Conservation (phyloP, 1,284 basidiomycete genomes). For the Cutaneotrichosporon curvatum region DNA sequence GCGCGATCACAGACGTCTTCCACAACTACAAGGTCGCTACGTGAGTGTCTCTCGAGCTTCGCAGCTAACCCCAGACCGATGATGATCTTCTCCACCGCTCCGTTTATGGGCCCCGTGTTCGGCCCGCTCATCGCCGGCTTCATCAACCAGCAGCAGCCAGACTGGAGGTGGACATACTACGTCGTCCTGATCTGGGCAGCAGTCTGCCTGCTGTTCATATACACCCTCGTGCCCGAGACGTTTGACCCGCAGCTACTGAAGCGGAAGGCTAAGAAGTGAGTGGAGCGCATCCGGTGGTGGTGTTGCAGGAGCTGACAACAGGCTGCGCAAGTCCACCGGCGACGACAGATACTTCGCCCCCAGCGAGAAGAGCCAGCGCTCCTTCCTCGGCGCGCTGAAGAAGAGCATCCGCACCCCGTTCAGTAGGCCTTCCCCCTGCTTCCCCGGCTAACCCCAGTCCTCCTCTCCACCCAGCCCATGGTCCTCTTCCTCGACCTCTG, state of each 20-base stretch:
- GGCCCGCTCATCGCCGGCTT: slow-evolving; percentile 52
- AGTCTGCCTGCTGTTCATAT: slow-evolving; percentile 38
- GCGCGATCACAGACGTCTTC: slow-evolving; percentile 70
- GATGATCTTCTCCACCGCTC: slow-evolving; percentile 63
- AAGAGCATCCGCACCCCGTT: slow-evolving; percentile 63
- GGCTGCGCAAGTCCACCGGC: slow-evolving; percentile 51
- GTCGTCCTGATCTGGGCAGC: slow-evolving; percentile 54
- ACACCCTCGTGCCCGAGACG: slow-evolving; percentile 65
- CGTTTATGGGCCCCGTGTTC: slow-evolving; percentile 66
- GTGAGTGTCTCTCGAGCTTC: slow-evolving; percentile 48
- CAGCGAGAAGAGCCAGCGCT: slow-evolving; percentile 50
- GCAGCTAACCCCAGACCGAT: slow-evolving; percentile 54
- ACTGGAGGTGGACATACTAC: slow-evolving; percentile 75
- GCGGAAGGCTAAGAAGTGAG: slow-evolving; percentile 50
- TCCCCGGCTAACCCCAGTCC: slow-evolving; percentile 48
- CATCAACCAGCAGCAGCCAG: slow-evolving; percentile 50
- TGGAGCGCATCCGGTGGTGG: slow-evolving; percentile 10
- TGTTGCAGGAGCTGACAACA: not conserved
- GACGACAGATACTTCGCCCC: slow-evolving; percentile 55
- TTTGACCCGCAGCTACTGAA: slow-evolving; percentile 59
- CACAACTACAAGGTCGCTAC: slow-evolving; percentile 57
- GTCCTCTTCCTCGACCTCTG: slow-evolving; percentile 60
- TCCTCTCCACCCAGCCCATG: slow-evolving; percentile 66
- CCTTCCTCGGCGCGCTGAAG: slow-evolving; percentile 50
- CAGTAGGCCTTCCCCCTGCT: slow-evolving; percentile 49